Conservation (phyloP, 1,284 basidiomycete species). For the Pseudozyma sp. region DNA sequence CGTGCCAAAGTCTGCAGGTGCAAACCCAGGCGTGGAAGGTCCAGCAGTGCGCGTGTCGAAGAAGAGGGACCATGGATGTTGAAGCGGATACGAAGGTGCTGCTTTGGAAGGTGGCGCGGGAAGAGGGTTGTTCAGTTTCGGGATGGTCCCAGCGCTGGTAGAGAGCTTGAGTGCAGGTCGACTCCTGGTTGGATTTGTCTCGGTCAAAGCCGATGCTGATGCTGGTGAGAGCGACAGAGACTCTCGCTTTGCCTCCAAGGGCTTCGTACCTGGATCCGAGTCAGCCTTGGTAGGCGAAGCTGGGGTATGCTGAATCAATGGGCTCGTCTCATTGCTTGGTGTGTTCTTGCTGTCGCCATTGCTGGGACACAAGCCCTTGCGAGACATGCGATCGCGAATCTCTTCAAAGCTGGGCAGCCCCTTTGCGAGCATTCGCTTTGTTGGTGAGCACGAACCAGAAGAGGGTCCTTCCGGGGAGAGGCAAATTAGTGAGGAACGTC, state of each 20-base stretch:
- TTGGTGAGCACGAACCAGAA: conserved; percentile 26
- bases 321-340: background rate
- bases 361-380: conserved; percentile 27
- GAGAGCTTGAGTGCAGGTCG: background rate
- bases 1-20: conserved; percentile 79
- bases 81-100: conserved; percentile 76
- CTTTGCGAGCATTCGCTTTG: conserved; percentile 36
- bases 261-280: background rate
- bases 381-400: conserved; percentile 60
- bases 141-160: background rate
- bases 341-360: background rate
- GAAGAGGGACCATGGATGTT: conserved; percentile 87
- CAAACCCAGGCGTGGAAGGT: conserved; percentile 68
- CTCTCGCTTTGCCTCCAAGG: background rate
- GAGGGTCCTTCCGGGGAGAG: conserved; percentile 10
- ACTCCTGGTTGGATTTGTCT: background rate
- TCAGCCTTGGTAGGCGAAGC: conserved; percentile 20
- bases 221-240: background rate
- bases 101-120: conserved; percentile 21
- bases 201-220: background rate
- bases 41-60: conserved; percentile 74
- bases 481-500: background rate
- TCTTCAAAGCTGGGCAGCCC: conserved; percentile 63
- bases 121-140: conserved; percentile 11
- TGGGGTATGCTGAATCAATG: conserved; percentile 1